Percentiles rank a stretch among this genome's conserved stretches.
phyloP scores from a whole-genome alignment of 768 basidiomycete species.

The Suillus paluster region DNA sequence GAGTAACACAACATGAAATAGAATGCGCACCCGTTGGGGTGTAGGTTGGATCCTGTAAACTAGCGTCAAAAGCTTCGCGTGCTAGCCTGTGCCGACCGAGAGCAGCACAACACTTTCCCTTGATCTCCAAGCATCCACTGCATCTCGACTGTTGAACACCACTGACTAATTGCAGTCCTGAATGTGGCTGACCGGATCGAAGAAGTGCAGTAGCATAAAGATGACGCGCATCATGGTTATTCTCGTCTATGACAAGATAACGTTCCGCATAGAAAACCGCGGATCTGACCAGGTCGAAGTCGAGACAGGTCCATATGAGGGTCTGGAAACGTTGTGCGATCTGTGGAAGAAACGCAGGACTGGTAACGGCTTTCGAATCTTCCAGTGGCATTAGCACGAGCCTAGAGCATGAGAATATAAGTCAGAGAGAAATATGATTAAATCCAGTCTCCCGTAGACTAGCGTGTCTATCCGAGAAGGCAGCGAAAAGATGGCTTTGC shows the following conservation, averaged over 20 bases:
- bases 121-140: conserved; percentile 78
- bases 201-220: conserved; percentile 82
- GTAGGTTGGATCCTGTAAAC: conserved; percentile 56
- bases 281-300: conserved; percentile 75
- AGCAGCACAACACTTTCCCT: conserved; percentile 71
- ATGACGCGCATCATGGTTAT: conserved; percentile 82
- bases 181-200: conserved; percentile 70
- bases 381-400: conserved; percentile 60
- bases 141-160: conserved; percentile 63
- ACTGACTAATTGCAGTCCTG: conserved; percentile 74
- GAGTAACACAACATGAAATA: conserved; percentile 11
- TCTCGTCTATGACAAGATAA: conserved; percentile 71
- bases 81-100: conserved; percentile 82
- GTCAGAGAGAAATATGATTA: conserved; percentile 20
- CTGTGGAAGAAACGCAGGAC: conserved; percentile 52
- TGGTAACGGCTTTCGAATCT: conserved; percentile 34
- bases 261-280: conserved; percentile 91
- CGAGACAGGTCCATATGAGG: conserved; percentile 84
- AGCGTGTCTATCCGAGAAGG: conserved; percentile 13
- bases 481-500: conserved; percentile 11
- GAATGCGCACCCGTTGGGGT: conserved; percentile 59
- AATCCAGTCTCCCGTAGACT: conserved; percentile 7
- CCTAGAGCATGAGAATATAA: conserved; percentile 37
- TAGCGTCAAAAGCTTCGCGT: conserved; percentile 68
- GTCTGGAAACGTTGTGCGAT: conserved; percentile 71